Base-by-base conservation (phyloP, 1,284 basidiomycete species). In the Cerioporus squamosus region DNA sequence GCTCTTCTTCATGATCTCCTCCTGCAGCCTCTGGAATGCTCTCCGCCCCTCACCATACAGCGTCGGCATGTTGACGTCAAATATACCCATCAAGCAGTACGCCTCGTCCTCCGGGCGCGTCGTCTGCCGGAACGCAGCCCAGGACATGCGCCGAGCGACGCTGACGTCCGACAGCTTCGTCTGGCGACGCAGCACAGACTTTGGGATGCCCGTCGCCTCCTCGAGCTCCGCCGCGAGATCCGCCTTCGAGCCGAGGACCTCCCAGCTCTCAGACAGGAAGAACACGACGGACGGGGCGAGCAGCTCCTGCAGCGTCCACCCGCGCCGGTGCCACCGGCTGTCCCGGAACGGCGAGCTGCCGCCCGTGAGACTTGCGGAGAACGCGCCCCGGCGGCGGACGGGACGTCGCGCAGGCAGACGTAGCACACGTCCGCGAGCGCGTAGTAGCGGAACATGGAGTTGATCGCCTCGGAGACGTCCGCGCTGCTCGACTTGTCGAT, bases 141-240 rank as follows among this genome's bases (percentile, higher is more conserved):
- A 61, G 36, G 59, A 61, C 59, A 61, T 61, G 9, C 59, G 43
- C 17, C 48, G 55, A 36, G 59, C 59, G n/a, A 61, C 36, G 44
- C 59, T 61, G 22, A 20, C 7, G 40, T 43, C 18, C n/a, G 18
- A 22, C 1, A 43, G 18, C 18, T 22, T 43, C 40, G n/a, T 43
- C 31, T 51, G 5, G 2, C 18, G 29, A 9, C 51, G 33, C 17
- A 56, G 42, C 3, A 51, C 9, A 3, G 22, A 2, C 20, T n/a
- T 17, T 7, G 42, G 46, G 23, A 56, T 45, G 14, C 33, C 20
- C 22, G 53, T 42, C 24, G 33, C 44, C 38, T 40, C 53, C n/a
- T 22, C 22, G n/a, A 56, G 40, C 9, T 12, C 10, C 2, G 18
- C 22, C 7, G 42, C 48, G 4, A 56, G 48, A 4, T 44, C 33